Conservation (phyloP, 495 filamentous ascomycete species). For the Cairneyella variabilis region DNA sequence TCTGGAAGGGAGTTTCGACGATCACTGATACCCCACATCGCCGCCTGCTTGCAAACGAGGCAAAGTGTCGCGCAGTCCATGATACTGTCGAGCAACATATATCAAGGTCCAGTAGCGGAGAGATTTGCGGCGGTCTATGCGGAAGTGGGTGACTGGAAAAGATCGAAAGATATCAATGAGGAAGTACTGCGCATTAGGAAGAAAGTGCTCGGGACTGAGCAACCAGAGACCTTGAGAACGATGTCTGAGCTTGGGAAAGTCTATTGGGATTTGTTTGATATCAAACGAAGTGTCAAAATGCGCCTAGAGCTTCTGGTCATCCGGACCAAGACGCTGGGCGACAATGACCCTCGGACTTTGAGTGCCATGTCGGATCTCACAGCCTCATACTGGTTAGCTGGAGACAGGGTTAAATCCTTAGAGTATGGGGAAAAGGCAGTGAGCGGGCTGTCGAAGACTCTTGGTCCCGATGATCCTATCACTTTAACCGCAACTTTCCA, state of each 20-base stretch:
- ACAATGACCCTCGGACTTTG: too few species aligned
- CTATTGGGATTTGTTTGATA: conserved; percentile 1
- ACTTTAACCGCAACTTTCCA: not conserved
- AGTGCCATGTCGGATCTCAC: too few species aligned
- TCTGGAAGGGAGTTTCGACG: not conserved
- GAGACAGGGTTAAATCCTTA: not conserved
- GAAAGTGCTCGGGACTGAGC: not conserved
- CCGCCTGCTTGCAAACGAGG: not conserved
- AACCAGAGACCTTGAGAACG: not conserved
- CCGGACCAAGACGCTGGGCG: too few species aligned
- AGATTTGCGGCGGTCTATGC: conserved; percentile 1
- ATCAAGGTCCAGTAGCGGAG: not conserved
- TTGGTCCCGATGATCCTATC: conserved; percentile 1
- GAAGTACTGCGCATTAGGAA: not conserved
- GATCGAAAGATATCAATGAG: not conserved
- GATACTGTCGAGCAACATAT: not conserved
- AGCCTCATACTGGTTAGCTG: not conserved
- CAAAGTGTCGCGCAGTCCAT: not conserved
- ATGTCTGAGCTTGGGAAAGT: not conserved
- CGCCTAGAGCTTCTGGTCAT: not conserved
- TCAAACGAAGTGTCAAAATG: not conserved
- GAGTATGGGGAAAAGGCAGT: not conserved
- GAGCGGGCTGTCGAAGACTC: not conserved
- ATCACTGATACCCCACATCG: not conserved
- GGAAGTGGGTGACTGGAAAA: not conserved